phyloP scores from a whole-genome alignment of 768 basidiomycete species.

The Favolaschia claudopus region DNA sequence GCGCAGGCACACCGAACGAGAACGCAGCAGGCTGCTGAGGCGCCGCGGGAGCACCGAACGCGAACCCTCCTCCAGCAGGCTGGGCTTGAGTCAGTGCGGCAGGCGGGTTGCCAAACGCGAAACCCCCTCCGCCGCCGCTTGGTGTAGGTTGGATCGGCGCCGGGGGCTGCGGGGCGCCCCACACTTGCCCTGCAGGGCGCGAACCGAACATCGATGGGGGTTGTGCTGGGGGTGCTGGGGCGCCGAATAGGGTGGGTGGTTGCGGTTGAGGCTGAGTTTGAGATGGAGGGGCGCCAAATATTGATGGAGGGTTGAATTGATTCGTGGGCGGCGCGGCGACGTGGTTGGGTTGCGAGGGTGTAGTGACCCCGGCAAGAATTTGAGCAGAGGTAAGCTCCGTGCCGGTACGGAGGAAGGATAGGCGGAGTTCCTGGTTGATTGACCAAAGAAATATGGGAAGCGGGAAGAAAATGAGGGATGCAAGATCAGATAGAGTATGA shows the following conservation, averaged over 20 bases:
- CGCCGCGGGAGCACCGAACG: background rate
- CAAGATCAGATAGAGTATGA: background rate
- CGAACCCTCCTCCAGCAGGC: too few relatives aligned
- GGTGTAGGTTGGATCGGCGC: background rate
- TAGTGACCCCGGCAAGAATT: conserved; percentile 4
- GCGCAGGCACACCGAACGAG: background rate
- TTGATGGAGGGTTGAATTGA: background rate
- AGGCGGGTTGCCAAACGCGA: conserved; percentile 8
- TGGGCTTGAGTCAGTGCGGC: background rate
- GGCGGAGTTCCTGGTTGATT: conserved; percentile 47
- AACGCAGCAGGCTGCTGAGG: background rate
- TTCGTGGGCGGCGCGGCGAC: background rate
- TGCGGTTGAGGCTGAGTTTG: background rate
- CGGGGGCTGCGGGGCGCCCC: background rate
- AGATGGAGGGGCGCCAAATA: background rate
- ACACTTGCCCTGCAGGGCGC: background rate
- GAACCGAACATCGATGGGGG: background rate
- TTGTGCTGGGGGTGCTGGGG: background rate
- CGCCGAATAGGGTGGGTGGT: background rate
- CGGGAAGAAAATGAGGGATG: background rate
- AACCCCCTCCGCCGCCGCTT: background rate
- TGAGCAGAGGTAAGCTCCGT: conserved; percentile 27
- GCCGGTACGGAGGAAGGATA: conserved; percentile 44
- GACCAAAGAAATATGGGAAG: background rate
- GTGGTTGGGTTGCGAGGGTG: background rate